A percentile compares a stretch with the other conserved stretches of the same genome.
Conservation (phyloP, 2,329 filamentous ascomycete species). For the Venturia asperata region DNA sequence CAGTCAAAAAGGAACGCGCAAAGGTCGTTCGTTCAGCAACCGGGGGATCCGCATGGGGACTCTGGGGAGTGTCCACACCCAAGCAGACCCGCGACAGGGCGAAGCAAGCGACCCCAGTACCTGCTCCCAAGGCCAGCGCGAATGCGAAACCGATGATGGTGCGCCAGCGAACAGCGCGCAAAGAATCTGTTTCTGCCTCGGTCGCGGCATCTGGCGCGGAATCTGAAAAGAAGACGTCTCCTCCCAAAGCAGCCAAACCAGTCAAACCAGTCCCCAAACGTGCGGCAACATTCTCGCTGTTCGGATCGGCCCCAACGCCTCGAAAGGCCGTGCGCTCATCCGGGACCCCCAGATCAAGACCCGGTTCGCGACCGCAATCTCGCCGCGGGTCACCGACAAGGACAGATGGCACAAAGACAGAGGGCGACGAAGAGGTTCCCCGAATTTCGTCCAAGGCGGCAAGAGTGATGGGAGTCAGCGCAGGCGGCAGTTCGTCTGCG, state of each 20-base stretch:
- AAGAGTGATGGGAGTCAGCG: slow-evolving; percentile 19
- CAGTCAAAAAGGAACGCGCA: slow-evolving; percentile 20
- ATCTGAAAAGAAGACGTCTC: slow-evolving; percentile 15
- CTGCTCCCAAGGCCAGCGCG: slow-evolving; percentile 11
- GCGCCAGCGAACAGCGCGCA: slow-evolving; percentile 17
- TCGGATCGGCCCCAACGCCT: slow-evolving; percentile 13
- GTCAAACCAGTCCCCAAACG: slow-evolving; percentile 16
- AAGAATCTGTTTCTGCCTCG: slow-evolving; percentile 6
- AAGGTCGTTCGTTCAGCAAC: slow-evolving; percentile 19
- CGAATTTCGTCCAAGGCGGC: slow-evolving; percentile 19
- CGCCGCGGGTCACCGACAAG: slow-evolving; percentile 7
- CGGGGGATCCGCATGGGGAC: slow-evolving; percentile 18
- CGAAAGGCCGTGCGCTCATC: slow-evolving; percentile 14
- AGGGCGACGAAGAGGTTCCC: slow-evolving; percentile 18
- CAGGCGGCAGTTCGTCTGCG: not conserved
- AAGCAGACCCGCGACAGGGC: slow-evolving; percentile 7
- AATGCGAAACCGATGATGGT: slow-evolving; percentile 13
- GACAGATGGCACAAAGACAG: slow-evolving; percentile 14
- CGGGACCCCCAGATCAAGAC: slow-evolving; percentile 9
- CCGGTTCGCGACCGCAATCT: slow-evolving; percentile 15
- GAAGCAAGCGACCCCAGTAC: slow-evolving; percentile 15
- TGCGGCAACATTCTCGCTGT: slow-evolving; percentile 17
- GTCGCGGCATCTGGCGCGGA: slow-evolving; percentile 14
- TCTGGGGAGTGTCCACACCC: slow-evolving; percentile 19
- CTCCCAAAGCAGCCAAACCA: not conserved